Percentiles rank a stretch among this genome's conserved stretches.
Conservation (phyloP, 148 eudicot species). For the Persicaria tinctoria region DNA sequence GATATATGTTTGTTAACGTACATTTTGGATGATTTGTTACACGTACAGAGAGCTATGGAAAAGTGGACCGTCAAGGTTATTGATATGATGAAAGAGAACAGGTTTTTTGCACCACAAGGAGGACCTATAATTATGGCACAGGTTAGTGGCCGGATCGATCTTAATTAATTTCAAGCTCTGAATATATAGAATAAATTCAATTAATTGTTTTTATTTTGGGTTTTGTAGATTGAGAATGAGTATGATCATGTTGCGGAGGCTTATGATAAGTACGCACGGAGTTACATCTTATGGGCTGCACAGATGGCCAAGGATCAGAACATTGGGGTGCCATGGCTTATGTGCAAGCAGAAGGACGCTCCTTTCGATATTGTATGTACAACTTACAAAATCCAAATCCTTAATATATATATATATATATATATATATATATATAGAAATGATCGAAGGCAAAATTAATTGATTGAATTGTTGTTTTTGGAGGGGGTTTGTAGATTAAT, state of each 20-base stretch:
- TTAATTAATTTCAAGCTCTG: not conserved
- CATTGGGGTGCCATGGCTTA: conserved; percentile 83
- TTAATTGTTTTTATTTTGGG: not conserved
- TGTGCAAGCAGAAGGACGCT: conserved; percentile 97
- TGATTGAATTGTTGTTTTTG: not conserved
- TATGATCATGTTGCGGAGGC: conserved; percentile 54
- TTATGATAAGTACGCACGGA: conserved; percentile 34
- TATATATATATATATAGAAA: not conserved
- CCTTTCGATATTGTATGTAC: conserved; percentile 69
- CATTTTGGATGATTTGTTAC: not conserved
- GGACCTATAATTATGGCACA: conserved; percentile 26
- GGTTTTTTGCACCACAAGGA: conserved; percentile 71
- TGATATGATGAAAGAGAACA: conserved; percentile 50
- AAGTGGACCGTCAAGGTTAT: conserved; percentile 38
- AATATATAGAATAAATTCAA: not conserved
- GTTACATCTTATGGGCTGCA: conserved; percentile 80
- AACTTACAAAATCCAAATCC: not conserved
- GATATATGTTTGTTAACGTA: no score
- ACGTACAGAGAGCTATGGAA: conserved; percentile 46
- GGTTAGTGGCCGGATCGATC: no score
- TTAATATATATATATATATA: not conserved
- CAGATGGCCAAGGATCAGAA: conserved; percentile 60
- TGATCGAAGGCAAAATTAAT: not conserved
- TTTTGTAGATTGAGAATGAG: conserved; percentile 80
- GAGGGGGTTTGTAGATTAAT: conserved; percentile 37